These are phyloP conservation scores for Ganoderma multipileum DNA, from an alignment of 1,284 basidiomycete genomes.

Conservation along the genomic window DNA sequence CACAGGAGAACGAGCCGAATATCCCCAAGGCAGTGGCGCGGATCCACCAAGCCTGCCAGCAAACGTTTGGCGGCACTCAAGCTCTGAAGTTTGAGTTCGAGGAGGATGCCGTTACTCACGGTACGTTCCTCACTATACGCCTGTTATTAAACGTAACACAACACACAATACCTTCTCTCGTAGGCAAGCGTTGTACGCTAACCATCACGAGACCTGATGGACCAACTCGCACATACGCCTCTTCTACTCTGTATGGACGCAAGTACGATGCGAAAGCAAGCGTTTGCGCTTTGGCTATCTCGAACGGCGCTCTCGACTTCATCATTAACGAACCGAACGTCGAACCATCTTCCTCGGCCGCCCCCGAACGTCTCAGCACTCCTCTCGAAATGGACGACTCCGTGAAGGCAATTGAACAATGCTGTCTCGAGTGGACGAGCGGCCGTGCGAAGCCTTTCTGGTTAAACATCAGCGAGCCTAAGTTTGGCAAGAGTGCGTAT, in stretches of 20 bases:
- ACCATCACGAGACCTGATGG: constrained; percentile 64
- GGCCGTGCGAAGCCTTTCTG: constrained; percentile 55
- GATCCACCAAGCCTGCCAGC: constrained; percentile 53
- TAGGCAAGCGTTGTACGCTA: constrained; percentile 64
- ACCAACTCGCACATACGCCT: constrained; percentile 55
- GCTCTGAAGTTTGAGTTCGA: constrained; percentile 53
- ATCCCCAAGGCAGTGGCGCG: constrained; percentile 24
- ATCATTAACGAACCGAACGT: constrained; percentile 46
- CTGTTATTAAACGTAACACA: neutral
- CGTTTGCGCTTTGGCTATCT: constrained; percentile 59
- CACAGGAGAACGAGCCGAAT: constrained; percentile 1
- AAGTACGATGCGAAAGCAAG: constrained; percentile 54
- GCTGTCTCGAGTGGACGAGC: constrained; percentile 59
- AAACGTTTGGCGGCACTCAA: constrained; percentile 46
- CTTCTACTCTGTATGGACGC: constrained; percentile 48
- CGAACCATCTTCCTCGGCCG: constrained; percentile 5
- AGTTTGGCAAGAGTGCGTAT: constrained; percentile 51
- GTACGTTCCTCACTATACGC: constrained; percentile 35
- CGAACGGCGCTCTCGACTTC: constrained; percentile 65
- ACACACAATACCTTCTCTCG: constrained; percentile 1
- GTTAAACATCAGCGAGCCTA: constrained; percentile 55
- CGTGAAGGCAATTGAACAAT: constrained; percentile 53
- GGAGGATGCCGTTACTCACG: constrained; percentile 43
- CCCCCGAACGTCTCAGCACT: constrained; percentile 14
- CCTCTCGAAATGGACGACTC: constrained; percentile 30